Base-by-base conservation (phyloP, 129 eudicot species). In the Heracleum sosnowskyi region DNA sequence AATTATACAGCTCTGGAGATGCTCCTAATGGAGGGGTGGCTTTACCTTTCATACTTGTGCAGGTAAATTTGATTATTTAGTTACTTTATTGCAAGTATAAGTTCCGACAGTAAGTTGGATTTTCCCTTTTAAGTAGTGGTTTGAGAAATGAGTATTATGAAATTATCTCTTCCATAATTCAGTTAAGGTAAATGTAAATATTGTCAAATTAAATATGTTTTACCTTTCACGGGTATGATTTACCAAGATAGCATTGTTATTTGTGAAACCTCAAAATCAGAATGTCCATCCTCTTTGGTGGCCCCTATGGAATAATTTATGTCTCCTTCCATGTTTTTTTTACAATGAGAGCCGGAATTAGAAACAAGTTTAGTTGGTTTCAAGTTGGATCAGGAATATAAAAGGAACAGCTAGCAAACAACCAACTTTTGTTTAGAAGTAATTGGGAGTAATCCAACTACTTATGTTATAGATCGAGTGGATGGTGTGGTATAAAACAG, bases 1-100 rank as follows among this genome's bases (percentile, higher is more conserved):
- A 86, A 81, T 75, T 90, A 71, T 87, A 84, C 81, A 76, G 90
- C 75, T 85, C 84, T n/a, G 97, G 89, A 82, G 85, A 89, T 83
- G 81, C 87, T 76, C 97, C 98, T 74, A 86, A 82, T 76, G 91
- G 93, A 11, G 98, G 98, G 57, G 94, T 93, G 49, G 89, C 92
- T 77, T 86, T 93, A 79, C 98, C 98, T 49, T 93, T 93, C 81
- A 93, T 93, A 62, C 82, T 93, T 45, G 97, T 93, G 62, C 98
- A 93, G 96, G 98, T 93, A 82, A 11, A 47, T 22, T 34, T 79
- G 49, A 33, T 75, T 60, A 69, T 35, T 29, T 60, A 73, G 33
- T 26, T 60, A 60, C 68, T 60, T 60, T 26, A 60, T 24, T 2
- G 6, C 1, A 31, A 3, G 22, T 31, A 8, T 74, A 5, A 47